Evolutionary conservation across 352 stramenopile species (phyloP).

Genomic region (Globisporangium carolinianum): DNA sequence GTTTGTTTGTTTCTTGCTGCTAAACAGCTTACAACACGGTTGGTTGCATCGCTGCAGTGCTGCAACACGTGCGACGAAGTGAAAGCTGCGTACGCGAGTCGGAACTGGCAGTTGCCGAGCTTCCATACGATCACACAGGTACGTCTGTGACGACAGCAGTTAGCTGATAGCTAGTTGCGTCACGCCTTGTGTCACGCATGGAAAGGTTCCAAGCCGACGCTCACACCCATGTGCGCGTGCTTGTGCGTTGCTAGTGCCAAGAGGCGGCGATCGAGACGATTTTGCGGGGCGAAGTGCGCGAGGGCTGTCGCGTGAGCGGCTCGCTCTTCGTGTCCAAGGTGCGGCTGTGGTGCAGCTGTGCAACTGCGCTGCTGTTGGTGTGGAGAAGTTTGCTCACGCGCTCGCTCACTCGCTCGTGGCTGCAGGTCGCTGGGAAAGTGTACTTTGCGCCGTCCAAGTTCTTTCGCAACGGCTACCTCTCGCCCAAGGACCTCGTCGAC

Average conservation of each 20-base stretch:
- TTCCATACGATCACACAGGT: conserved; percentile 67
- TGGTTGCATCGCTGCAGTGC: conserved; percentile 23
- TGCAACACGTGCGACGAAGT: conserved; percentile 64
- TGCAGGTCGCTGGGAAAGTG: conserved; percentile 62
- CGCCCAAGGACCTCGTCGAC: conserved; percentile 48
- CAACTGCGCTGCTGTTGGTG: neutral
- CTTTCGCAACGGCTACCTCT: conserved; percentile 75
- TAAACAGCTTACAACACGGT: neutral
- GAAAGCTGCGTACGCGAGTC: conserved; percentile 53
- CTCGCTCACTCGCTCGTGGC: neutral
- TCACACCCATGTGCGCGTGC: neutral
- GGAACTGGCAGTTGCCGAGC: conserved; percentile 75
- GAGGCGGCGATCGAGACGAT: conserved; percentile 72
- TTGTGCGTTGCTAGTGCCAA: conserved; percentile 41
- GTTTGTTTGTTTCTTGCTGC: too few relatives aligned
- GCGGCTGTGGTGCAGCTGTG: neutral
- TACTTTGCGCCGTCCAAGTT: conserved; percentile 83
- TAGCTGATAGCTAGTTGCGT: neutral
- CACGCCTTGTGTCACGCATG: neutral
- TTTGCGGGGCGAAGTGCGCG: conserved; percentile 59
- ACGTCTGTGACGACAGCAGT: neutral
- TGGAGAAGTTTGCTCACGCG: neutral
- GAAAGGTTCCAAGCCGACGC: too few relatives aligned
- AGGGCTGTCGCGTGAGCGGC: conserved; percentile 75
- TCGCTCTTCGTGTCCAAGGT: conserved; percentile 76